Base-by-base conservation (phyloP, 441 rosid species). In the Eruca vesicaria region DNA sequence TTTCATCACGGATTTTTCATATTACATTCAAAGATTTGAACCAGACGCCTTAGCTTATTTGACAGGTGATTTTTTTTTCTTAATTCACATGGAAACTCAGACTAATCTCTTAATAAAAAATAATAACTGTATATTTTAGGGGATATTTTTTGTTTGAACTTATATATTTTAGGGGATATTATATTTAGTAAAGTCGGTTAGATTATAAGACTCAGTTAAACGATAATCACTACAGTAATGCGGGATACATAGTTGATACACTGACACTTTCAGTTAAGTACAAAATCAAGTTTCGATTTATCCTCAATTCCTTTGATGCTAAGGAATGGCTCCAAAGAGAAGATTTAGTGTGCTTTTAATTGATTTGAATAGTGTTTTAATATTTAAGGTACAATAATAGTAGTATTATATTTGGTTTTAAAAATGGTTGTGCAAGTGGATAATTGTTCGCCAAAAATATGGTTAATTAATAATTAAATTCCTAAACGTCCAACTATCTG, bases 221-320 rank as follows among this genome's bases (percentile, higher is more conserved):
- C 32, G 71, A 69, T 57, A 11, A 36, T 26, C 38, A 69, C 55
- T 58, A 16, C 41, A 20, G 36, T 55, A 55, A 20, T 56, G 53
- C 41, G 19, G 63, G 63, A 11, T 58, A 68, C 31, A 36, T 68
- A 23, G 23, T 23, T 9, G 35, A 33, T 21, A 68, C 29, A 23
- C 19, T 59, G 35, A 19, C 31, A 43, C 38, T 57, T 62, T 62
- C 48, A 11, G 29, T 57, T 38, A 21, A 43, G 43, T 45, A 28
- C 45, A 59, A 52, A 38, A 15, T 14, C 38, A 58, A 58, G 9
- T 41, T 69, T 48, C 23, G 11, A 16, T 53, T 64, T 28, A 19
- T 38, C 28, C 63, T 9, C 45, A 19, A 20, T 57, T 9, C 38
- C 72, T 58, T 67, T 74, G 72, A 74, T 59, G 78, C 67, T 66